Base-by-base conservation (phyloP, 148 eudicot species). In the Camellia japonica region DNA sequence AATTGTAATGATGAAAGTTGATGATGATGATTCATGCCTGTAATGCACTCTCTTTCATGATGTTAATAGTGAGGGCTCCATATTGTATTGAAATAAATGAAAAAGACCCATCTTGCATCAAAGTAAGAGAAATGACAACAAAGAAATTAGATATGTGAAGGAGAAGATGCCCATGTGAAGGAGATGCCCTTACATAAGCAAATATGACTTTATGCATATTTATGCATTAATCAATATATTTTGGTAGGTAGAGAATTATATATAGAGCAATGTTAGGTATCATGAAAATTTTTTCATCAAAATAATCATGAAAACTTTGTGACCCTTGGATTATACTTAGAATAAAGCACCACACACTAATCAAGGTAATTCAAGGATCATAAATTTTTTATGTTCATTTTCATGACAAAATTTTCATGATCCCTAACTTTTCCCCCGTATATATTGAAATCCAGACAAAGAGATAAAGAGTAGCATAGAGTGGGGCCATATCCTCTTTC, bases 21-120 rank as follows among this genome's bases (percentile, higher is more conserved):
- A 42, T 76, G 71, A 42, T 76, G 71, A 51, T 51, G 78, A 75
- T 58, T 60, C 67, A 60, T 74, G 63, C 14, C 3, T 11, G 2
- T 7, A n/a, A 13, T 10, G 64, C 49, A 38, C 64, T 42, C 64
- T 54, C 62, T 74, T 56, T 74, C 77, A 55, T 74, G 30, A n/a
- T 30, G 65, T 49, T 47, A 5, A 47, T 38, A 56, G 9, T 55
- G 77, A 55, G 56, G 6, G n/a, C 5, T n/a, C 19, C 52, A 6
- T 19, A 0, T 16, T 58, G 64, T 74, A 43, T 74, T 55, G 42
- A 42, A 55, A 55, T 41, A 13, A 74, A 8, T 38, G 64, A 41
- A 6, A 73, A 56, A 55, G 15, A 7, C 52, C 3, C 52, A 49
- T 60, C 78, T 11, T 18, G 66, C 65, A 64, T 68, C 30, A 54